Conservation (phyloP, 225 moss, liverwort and hornwort species). For the Physcomitrellopsis africana region DNA sequence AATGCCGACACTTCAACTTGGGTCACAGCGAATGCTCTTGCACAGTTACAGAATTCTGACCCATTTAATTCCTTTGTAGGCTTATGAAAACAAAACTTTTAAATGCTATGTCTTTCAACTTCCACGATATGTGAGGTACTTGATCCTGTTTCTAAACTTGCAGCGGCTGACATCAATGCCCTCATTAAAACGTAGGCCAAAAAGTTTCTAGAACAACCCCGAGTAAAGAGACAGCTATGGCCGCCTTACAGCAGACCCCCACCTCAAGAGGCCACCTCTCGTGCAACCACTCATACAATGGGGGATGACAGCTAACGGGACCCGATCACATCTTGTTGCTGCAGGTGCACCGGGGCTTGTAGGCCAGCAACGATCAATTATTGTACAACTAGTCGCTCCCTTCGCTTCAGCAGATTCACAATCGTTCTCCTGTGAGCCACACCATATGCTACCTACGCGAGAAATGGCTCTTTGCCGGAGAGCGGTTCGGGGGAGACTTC, state of each 20-base stretch:
- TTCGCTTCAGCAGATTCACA: background rate
- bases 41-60: conserved; percentile 12
- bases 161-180: conserved; percentile 27
- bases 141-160: conserved; percentile 31
- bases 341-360: conserved; percentile 26
- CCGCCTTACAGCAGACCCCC: conserved; percentile 16
- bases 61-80: conserved; percentile 9
- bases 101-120: conserved; percentile 8
- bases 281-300: background rate
- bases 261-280: conserved; percentile 16
- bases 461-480: conserved; percentile 51
- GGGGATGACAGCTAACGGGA: conserved; percentile 23
- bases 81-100: conserved; percentile 1
- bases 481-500: conserved; percentile 45
- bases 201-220: background rate
- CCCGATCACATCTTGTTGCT: conserved; percentile 31
- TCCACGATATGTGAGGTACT: conserved; percentile 10
- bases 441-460: conserved; percentile 42
- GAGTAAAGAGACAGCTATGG: conserved; percentile 5
- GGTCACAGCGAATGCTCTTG: conserved; percentile 9
- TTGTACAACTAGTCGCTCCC: conserved; percentile 39
- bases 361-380: conserved; percentile 25
- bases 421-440: background rate
- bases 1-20: background rate
- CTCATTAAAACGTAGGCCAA: background rate